These are phyloP conservation scores for Rachicladosporium sp. DNA, from an alignment of 2,329 filamentous ascomycete species.

Conservation along the genomic window DNA sequence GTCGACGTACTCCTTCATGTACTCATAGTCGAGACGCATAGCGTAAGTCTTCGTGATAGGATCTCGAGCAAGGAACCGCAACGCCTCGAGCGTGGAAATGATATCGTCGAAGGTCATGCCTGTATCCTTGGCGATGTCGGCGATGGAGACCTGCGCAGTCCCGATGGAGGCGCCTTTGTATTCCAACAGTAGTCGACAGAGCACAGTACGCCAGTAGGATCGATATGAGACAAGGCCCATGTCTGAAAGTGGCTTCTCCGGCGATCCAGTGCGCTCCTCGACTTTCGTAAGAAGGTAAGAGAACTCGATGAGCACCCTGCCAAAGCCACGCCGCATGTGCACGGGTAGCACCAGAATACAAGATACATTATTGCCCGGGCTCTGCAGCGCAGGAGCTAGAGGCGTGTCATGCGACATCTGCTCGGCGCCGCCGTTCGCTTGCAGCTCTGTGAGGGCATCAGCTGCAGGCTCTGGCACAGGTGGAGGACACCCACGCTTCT, in stretches of 20 bases:
- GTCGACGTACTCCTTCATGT: constrained; percentile 74
- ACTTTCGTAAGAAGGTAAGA: constrained; percentile 91
- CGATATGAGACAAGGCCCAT: constrained; percentile 96
- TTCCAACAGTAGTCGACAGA: constrained; percentile 71
- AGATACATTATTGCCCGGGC: constrained; percentile 70
- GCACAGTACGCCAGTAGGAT: constrained; percentile 86
- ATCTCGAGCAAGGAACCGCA: constrained; percentile 81
- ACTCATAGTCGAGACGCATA: constrained; percentile 71
- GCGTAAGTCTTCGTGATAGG: constrained; percentile 81
- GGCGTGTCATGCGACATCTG: constrained; percentile 9
- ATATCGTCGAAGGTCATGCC: constrained; percentile 96
- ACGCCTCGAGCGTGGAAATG: constrained; percentile 79
- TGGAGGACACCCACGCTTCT: constrained; percentile 52
- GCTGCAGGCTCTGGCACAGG: constrained; percentile 51
- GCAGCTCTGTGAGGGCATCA: constrained; percentile 12
- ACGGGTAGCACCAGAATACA: constrained; percentile 94
- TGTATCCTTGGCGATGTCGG: constrained; percentile 69
- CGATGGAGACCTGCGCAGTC: constrained; percentile 34
- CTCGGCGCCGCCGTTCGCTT: constrained; percentile 9
- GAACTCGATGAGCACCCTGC: constrained; percentile 93
- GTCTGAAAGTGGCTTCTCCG: constrained; percentile 92
- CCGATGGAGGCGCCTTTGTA: constrained; percentile 32
- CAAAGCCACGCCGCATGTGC: constrained; percentile 93
- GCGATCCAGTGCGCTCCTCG: constrained; percentile 86
- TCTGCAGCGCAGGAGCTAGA: constrained; percentile 20